Evolutionary conservation across 176 grass and related monocot genomes (phyloP).

Genomic region (Neostapfia colusana): DNA sequence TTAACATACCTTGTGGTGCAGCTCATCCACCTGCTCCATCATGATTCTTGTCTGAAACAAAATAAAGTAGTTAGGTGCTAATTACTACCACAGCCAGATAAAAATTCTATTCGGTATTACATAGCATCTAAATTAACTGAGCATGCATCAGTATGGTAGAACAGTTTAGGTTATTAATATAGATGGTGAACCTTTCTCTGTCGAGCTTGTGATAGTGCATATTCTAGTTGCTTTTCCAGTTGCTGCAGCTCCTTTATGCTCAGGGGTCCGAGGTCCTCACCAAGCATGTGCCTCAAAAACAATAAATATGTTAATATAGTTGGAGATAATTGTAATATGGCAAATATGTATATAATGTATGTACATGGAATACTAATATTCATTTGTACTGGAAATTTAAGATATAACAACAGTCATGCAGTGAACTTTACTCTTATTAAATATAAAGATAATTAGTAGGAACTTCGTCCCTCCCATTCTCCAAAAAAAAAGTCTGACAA

Average conservation of each 20-base stretch:
- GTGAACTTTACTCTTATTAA: not conserved
- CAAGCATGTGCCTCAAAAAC: conserved; percentile 62
- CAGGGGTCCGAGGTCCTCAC: conserved; percentile 65
- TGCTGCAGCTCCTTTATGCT: conserved; percentile 74
- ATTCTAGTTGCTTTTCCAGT: conserved; percentile 73
- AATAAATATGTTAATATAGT: not conserved
- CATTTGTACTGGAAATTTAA: not conserved
- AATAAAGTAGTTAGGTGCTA: not conserved
- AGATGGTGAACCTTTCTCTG: conserved; percentile 53
- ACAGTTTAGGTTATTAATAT: not conserved
- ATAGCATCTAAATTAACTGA: not conserved
- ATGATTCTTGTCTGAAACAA: conserved; percentile 64
- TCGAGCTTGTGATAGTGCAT: conserved; percentile 56
- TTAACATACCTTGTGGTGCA: conserved; percentile 53
- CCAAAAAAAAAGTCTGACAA: not conserved
- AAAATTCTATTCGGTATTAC: not conserved
- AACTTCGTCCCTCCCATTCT: no score
- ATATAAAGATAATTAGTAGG: no score
- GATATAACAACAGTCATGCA: not conserved
- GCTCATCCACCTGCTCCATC: conserved; percentile 72
- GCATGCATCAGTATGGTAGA: not conserved
- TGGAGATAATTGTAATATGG: not conserved
- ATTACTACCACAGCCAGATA: not conserved
- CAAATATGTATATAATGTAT: no score
- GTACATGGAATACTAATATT: no score